Base-by-base conservation (phyloP, 805 yeast species). In the Maudiozyma turicensis region DNA sequence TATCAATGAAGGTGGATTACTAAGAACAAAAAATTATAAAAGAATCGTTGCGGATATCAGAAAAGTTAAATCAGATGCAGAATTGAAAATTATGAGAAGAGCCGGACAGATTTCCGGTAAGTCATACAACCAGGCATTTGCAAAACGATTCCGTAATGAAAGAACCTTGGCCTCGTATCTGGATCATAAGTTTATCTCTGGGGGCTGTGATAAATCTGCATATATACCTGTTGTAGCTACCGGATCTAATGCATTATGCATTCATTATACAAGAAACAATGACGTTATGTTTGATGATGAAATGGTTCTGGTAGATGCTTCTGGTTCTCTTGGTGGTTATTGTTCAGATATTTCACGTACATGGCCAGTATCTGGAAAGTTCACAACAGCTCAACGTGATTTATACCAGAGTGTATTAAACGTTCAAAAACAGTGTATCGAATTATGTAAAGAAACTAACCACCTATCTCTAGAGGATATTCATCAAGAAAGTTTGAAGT, bases 211-310 rank as follows among this genome's bases (percentile, higher is more conserved):
- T 54, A 78, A 78, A 52, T 78, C 84, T 39, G 97, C 97, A 0
- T 93, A 93, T 63, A 78, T 90, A 20, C 98, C 99, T 0, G 99
- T 93, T 8, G 95, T 93, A 3, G 99, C 98, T 5, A 84, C 95
- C 34, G 99, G 99, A 1, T 69, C 77, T 31, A 90, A 93, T 64
- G 88, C 97, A 0, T 69, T 93, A 39, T 86, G 91, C 39, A 91
- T 93, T 51, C 99, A 93, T 67, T 93, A 93, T 65, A 90, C 96
- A 0, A 73, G 95, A 51, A 93, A 93, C 60, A 95, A 93, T 65
- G 95, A 87, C 60, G 66, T 84, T 10, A 73, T 93, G 53, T 76
- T 77, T 50, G 75, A 77, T 41, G 88, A 82, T 54, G 97, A 91
- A 53, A 69, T 86, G 73, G 96, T 89, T 7, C 77, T 93, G 31